These are phyloP conservation scores for Isoetes taiwanensis DNA, from an alignment of 75 land plant species.

Conservation along the genomic window DNA sequence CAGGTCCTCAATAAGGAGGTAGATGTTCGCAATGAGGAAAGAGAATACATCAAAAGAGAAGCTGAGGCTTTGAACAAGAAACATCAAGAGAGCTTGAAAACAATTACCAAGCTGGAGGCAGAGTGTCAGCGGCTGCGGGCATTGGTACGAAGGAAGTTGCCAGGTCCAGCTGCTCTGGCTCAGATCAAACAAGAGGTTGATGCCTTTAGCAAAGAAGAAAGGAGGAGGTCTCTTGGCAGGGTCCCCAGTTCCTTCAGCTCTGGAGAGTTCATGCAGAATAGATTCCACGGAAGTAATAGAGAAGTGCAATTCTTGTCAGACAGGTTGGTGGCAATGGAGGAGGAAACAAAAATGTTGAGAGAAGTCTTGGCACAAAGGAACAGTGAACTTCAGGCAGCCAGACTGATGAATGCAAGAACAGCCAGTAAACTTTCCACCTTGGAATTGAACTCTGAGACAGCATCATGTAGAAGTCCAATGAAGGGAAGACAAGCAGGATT, in stretches of 20 bases:
- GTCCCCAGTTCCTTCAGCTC: not conserved
- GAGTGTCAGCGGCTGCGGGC: constrained; percentile 1
- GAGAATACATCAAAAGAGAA: constrained; percentile 1
- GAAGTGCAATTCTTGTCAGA: constrained; percentile 32
- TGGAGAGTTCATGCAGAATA: too few relatives aligned
- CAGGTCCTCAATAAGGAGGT: constrained; percentile 5
- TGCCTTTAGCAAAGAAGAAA: not conserved
- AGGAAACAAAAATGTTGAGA: not conserved
- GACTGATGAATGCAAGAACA: not conserved
- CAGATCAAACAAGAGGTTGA: constrained; percentile 4
- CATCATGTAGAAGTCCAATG: not conserved
- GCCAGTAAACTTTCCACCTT: not conserved
- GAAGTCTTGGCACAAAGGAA: constrained; percentile 7
- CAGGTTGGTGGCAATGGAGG: constrained; percentile 36
- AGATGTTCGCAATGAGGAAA: not conserved
- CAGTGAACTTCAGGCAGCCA: constrained; percentile 1
- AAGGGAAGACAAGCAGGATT: not conserved
- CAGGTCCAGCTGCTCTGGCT: not conserved
- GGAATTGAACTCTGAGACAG: not conserved
- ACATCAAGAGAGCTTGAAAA: not conserved
- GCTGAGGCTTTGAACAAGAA: not conserved
- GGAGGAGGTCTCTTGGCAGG: not conserved
- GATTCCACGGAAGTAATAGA: constrained; percentile 8
- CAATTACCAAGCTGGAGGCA: not conserved
- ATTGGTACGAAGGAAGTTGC: not conserved